Evolutionary conservation across 2,329 filamentous ascomycete species (phyloP), one percentile per base, ranked within the genome.

Genomic region (Cladosporium halotolerans): DNA sequence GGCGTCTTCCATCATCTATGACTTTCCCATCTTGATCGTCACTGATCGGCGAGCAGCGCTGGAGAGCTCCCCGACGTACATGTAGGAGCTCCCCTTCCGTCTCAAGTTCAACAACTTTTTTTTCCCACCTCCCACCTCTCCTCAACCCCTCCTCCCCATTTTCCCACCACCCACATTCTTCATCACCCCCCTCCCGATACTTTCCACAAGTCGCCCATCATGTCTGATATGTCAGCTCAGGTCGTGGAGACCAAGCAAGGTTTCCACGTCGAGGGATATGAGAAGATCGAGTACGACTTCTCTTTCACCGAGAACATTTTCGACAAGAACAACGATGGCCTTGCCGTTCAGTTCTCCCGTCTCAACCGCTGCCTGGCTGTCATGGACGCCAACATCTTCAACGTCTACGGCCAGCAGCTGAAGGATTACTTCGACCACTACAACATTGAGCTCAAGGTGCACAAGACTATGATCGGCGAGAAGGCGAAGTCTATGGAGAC

Each of bases 261-360:
- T 36, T 88, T 88, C 70, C 81, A 85, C 59, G 84, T 88, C 56
- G 80, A 83, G 60, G 85, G 85, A 19, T 86, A 86, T 62, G 85
- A 88, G 74, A 88, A 86, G 75, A 87, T 88, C 64, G 80, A 85
- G 64, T 88, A 88, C 66, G 83, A 86, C 70, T 88, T 88, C 68
- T 81, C 82, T 52, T 87, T 88, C 69, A 77, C 88, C 44, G 84
- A 88, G 60, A 81, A 79, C 45, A 77, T 88, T 53, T 88, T 88
- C 68, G 72, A 85, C 64, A 62, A 74, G 40, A 62, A 74, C 58
- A 85, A 86, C 62, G 62, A 72, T 13, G 77, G 86, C 60, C 76
- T 88, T 9, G 82, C 84, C 13, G 70, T 82, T 28, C 84, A 81
- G 68, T 88, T 87, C 70, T 71, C 78, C 62, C 73, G 73, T 57